These are phyloP conservation scores for Leccinum sublutescens DNA, from an alignment of 768 basidiomycete genomes.

Conservation along the genomic window DNA sequence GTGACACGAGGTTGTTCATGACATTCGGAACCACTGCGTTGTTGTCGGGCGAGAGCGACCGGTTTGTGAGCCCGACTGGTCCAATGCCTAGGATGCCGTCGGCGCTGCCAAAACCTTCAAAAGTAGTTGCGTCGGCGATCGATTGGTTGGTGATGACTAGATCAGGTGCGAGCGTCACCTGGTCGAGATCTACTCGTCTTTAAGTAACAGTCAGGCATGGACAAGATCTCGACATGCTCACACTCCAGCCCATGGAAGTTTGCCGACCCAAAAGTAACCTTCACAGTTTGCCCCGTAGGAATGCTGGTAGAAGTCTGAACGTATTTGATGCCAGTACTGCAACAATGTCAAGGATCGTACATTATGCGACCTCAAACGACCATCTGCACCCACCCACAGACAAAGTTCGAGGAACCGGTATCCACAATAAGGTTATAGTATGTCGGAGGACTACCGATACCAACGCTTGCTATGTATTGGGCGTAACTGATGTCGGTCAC, in stretches of 20 bases:
- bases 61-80: conserved; percentile 10
- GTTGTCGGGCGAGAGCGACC: background rate
- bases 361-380: background rate
- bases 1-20: conserved; percentile 18
- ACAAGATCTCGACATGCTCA: background rate
- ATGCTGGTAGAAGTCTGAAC: conserved; percentile 22
- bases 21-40: conserved; percentile 15
- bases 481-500: background rate
- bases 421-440: conserved; percentile 31
- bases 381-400: conserved; percentile 16
- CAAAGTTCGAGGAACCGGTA: conserved; percentile 33
- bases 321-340: conserved; percentile 22
- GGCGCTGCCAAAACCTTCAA: conserved; percentile 14
- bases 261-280: conserved; percentile 8
- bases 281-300: conserved; percentile 23
- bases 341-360: background rate
- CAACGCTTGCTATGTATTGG: conserved; percentile 23
- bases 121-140: conserved; percentile 25
- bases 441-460: conserved; percentile 27
- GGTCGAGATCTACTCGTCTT: conserved; percentile 21
- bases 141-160: conserved; percentile 29
- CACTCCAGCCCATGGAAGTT: conserved; percentile 37
- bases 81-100: conserved; percentile 29
- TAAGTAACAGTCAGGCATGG: background rate
- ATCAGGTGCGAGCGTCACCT: conserved; percentile 22